phyloP scores from a whole-genome alignment of 495 filamentous ascomycete genomes.

The Trichoderma orchidacearum region DNA sequence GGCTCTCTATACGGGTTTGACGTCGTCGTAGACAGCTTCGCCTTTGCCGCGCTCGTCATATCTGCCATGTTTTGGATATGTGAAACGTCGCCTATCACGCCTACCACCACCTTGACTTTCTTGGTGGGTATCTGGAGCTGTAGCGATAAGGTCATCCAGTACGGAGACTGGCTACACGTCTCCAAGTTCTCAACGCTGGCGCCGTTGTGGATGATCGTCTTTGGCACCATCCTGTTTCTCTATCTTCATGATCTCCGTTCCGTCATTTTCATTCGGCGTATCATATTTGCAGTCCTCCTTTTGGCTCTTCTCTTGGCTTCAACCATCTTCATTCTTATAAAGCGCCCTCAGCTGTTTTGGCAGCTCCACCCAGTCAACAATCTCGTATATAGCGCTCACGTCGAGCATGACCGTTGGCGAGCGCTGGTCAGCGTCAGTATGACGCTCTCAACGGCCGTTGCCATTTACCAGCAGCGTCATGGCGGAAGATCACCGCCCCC shows the following conservation, averaged over 20 bases:
- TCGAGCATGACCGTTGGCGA: constrained; percentile 29
- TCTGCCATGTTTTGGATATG: constrained; percentile 23
- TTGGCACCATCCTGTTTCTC: constrained; percentile 24
- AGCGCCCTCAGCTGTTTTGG: neutral
- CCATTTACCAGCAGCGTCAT: constrained; percentile 44
- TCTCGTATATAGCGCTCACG: constrained; percentile 35
- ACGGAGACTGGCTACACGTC: constrained; percentile 26
- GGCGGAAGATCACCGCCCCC: constrained; percentile 43
- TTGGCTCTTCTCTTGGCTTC: constrained; percentile 14
- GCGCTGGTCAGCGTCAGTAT: constrained; percentile 32
- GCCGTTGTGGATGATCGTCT: constrained; percentile 15
- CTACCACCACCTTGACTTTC: constrained; percentile 23
- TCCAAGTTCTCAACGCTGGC: constrained; percentile 13
- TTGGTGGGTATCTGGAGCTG: constrained; percentile 16
- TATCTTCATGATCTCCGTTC: constrained; percentile 23
- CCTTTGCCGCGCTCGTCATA: constrained; percentile 21
- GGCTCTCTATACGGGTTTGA: constrained; percentile 26
- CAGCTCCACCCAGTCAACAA: constrained; percentile 34
- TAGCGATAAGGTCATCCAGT: constrained; percentile 10
- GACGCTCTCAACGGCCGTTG: constrained; percentile 37
- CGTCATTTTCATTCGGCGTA: constrained; percentile 25
- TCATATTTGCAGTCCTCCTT: constrained; percentile 19
- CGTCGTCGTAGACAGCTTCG: constrained; percentile 21
- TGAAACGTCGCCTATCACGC: constrained; percentile 22
- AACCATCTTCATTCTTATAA: constrained; percentile 11